phyloP scores from a whole-genome alignment of 805 yeast genomes.

The Ogataea paraovalis region DNA sequence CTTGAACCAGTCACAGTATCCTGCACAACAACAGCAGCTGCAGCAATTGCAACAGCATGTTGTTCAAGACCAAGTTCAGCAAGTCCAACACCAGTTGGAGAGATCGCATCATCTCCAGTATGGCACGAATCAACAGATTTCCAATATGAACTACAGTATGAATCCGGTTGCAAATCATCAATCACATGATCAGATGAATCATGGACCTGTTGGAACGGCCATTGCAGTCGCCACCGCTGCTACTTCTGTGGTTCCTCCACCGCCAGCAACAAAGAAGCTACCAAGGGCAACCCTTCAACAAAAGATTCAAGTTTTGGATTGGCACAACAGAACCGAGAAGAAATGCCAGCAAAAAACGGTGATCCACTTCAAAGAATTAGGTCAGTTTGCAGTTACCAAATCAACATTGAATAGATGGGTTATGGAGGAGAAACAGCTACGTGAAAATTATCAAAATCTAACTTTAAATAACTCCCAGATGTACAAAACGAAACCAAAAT shows the following conservation, averaged over 20 bases:
- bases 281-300: slow-evolving; percentile 37
- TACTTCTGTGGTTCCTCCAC: neutral
- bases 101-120: neutral
- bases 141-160: neutral
- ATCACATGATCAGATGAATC: slow-evolving; percentile 4
- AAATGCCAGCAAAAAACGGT: slow-evolving; percentile 35
- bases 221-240: slow-evolving; percentile 1
- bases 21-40: slow-evolving; percentile 1
- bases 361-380: slow-evolving; percentile 27
- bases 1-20: neutral
- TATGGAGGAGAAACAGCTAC: slow-evolving; percentile 28
- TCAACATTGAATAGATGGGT: slow-evolving; percentile 40
- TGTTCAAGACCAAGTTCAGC: slow-evolving; percentile 6
- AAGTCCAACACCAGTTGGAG: slow-evolving; percentile 4
- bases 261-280: slow-evolving; percentile 10
- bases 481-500: slow-evolving; percentile 32
- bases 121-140: neutral
- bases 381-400: slow-evolving; percentile 34
- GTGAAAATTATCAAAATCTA: slow-evolving; percentile 26
- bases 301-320: slow-evolving; percentile 33
- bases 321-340: slow-evolving; percentile 31
- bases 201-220: neutral
- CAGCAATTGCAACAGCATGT: slow-evolving; percentile 4
- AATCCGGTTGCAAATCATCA: neutral
- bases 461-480: slow-evolving; percentile 24